Evolutionary conservation across 345 rosid species (phyloP).

Genomic region (Sisymbrium irio): DNA sequence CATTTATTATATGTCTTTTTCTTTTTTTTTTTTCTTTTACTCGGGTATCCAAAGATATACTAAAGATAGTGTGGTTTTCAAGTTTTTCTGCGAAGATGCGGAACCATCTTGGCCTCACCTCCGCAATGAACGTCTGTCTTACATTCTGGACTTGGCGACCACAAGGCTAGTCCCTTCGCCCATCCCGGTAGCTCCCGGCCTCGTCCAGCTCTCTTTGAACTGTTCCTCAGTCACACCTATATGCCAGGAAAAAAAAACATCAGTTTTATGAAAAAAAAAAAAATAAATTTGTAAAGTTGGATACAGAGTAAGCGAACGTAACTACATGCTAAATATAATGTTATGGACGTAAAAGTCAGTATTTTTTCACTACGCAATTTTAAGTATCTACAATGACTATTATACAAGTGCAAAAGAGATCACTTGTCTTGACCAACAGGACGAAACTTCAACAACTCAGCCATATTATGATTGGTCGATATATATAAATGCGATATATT

Average conservation of each 20-base stretch:
- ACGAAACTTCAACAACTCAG: background rate
- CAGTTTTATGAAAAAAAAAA: background rate
- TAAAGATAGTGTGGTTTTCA: slow-evolving; percentile 29
- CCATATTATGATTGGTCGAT: background rate
- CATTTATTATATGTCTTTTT: slow-evolving; percentile 19
- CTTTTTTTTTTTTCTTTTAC: slow-evolving; percentile 2
- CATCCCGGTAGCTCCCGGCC: slow-evolving; percentile 52
- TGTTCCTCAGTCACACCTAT: slow-evolving; percentile 96
- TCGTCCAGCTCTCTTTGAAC: slow-evolving; percentile 86
- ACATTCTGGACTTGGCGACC: slow-evolving; percentile 87
- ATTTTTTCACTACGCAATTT: background rate
- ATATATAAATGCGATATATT: background rate
- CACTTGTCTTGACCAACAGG: background rate
- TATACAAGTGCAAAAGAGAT: background rate
- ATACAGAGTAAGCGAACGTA: background rate
- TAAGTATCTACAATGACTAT: background rate
- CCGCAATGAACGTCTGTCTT: slow-evolving; percentile 10
- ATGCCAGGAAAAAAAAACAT: background rate
- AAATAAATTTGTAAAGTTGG: background rate
- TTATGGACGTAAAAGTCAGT: background rate
- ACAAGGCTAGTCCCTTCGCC: slow-evolving; percentile 48
- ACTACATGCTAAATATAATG: background rate
- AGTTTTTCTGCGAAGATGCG: slow-evolving; percentile 11
- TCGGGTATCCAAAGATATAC: slow-evolving; percentile 5
- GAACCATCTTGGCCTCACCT: slow-evolving; percentile 15